These are phyloP conservation scores for Kazachstania sp. DNA, from an alignment of 1,139 yeast species.

Conservation along the genomic window DNA sequence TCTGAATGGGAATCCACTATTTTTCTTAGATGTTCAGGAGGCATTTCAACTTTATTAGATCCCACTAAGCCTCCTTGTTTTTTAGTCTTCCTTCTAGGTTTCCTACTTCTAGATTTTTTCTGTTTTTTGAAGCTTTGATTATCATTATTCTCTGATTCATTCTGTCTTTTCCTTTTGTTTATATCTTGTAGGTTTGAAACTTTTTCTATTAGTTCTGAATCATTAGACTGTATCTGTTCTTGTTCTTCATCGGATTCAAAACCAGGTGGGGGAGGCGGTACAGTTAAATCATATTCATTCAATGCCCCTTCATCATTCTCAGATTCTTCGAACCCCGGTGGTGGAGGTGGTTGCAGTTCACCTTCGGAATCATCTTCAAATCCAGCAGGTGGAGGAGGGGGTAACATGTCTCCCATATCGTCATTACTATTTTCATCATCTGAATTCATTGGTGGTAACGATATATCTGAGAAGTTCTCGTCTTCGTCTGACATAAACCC, in stretches of 20 bases:
- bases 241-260: not conserved
- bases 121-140: slow-evolving; percentile 43
- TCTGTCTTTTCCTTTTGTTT: not conserved
- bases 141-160: slow-evolving; percentile 26
- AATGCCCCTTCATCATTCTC: not conserved
- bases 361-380: slow-evolving; percentile 1
- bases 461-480: not conserved
- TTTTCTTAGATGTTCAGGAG: slow-evolving; percentile 87
- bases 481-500: slow-evolving; percentile 5
- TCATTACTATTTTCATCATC: slow-evolving; percentile 8
- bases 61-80: slow-evolving; percentile 38
- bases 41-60: slow-evolving; percentile 73
- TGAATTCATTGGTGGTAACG: slow-evolving; percentile 12
- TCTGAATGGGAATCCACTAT: slow-evolving; percentile 82
- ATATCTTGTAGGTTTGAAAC: not conserved
- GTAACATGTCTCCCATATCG: not conserved
- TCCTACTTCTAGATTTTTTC: slow-evolving; percentile 15
- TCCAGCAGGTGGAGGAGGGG: slow-evolving; percentile 8
- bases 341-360: slow-evolving; percentile 12
- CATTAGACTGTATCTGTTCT: not conserved
- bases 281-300: slow-evolving; percentile 4
- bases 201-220: not conserved
- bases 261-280: slow-evolving; percentile 3
- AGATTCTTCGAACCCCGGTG: slow-evolving; percentile 14
- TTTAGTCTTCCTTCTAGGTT: slow-evolving; percentile 23